Percentiles rank a stretch among this genome's conserved stretches.
Conservation (phyloP, 2,329 filamentous ascomycete genomes). For the Nakataea oryzae region DNA sequence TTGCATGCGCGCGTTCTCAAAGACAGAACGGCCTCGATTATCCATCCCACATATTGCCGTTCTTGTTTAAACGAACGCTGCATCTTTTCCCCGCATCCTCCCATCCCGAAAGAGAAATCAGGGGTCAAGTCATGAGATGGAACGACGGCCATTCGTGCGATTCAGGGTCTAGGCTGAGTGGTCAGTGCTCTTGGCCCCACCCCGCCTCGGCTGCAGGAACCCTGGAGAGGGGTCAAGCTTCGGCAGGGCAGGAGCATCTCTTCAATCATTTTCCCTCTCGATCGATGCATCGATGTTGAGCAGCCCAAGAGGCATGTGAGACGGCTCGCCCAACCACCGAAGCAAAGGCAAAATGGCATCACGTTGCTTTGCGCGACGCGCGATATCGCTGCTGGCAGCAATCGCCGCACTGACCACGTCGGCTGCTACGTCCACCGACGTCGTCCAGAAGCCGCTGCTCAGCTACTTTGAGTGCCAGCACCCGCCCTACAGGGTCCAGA, state of each 20-base stretch:
- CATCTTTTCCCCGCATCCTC: not conserved
- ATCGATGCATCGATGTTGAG: not conserved
- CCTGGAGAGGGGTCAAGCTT: not conserved
- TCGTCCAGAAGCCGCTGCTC: conserved; percentile 2
- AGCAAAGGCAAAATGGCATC: not conserved
- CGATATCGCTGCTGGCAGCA: conserved; percentile 3
- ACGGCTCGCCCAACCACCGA: not conserved
- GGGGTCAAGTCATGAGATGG: not conserved
- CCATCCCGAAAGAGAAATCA: too few species aligned
- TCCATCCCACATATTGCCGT: not conserved
- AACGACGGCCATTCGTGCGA: not conserved
- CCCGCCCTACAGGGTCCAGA: conserved; percentile 27
- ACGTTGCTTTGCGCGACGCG: not conserved
- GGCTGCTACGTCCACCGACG: not conserved
- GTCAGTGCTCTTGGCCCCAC: not conserved
- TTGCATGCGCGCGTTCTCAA: not conserved
- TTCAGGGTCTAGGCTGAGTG: too few species aligned
- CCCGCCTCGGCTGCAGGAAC: too few species aligned
- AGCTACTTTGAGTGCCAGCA: conserved; percentile 6
- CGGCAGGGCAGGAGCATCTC: not conserved
- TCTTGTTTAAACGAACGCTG: not conserved
- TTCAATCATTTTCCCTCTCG: not conserved
- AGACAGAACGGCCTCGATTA: not conserved
- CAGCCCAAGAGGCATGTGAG: not conserved
- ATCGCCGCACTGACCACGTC: not conserved